These are phyloP conservation scores for Begonia peltatifolia DNA, from an alignment of 306 rosid species.

Conservation along the genomic window DNA sequence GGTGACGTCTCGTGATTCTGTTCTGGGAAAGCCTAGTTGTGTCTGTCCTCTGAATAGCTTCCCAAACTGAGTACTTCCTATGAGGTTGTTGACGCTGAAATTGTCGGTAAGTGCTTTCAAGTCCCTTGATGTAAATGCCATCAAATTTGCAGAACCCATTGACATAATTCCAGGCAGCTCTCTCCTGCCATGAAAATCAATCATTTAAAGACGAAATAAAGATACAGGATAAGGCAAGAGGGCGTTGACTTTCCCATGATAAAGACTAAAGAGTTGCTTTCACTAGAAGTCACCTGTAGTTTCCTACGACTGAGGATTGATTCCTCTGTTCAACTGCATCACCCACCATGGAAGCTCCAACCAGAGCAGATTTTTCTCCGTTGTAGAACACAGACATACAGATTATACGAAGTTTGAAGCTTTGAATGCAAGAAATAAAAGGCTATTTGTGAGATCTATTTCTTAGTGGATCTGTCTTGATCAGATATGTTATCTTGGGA, in stretches of 20 bases:
- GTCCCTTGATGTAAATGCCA: constrained; percentile 24
- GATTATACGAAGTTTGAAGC: no score
- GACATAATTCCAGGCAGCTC: background rate
- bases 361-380: no score
- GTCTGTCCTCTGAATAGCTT: constrained; percentile 36
- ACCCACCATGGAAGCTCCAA: no score
- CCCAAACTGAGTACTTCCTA: constrained; percentile 33
- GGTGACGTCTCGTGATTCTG: constrained; percentile 17
- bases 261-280: no score
- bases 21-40: constrained; percentile 6
- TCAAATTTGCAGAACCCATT: constrained; percentile 16
- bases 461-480: no score
- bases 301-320: background rate
- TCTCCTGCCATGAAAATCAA: background rate
- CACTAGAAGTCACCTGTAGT: background rate
- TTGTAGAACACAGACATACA: no score
- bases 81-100: constrained; percentile 27
- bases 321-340: no score
- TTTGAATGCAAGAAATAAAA: no score
- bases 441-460: no score
- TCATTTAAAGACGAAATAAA: constrained; percentile 1
- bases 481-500: no score
- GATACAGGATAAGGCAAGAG: constrained; percentile 1
- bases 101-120: constrained; percentile 29
- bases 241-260: background rate